Percentiles rank a stretch among this genome's conserved stretches.
Conservation (phyloP, 805 yeast genomes). For the Groenewaldozyma salmanticensis region DNA sequence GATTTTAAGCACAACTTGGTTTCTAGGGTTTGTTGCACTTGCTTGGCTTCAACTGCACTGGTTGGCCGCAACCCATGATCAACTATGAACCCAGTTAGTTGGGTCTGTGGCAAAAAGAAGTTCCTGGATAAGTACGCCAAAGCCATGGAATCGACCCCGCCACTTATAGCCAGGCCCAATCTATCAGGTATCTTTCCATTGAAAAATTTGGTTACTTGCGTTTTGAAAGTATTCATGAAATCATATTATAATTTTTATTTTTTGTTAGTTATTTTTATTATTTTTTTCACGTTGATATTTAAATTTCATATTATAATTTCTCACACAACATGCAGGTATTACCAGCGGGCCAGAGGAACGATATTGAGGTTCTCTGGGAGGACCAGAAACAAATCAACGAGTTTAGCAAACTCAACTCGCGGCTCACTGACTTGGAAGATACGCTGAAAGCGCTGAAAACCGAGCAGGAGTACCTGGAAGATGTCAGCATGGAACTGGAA, state of each 20-base stretch:
- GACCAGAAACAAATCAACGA: slow-evolving; percentile 87
- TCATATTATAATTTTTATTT: too few species aligned
- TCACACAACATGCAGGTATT: slow-evolving; percentile 9
- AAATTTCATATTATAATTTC: too few species aligned
- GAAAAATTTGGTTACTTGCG: too few species aligned
- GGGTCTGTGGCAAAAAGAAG: slow-evolving; percentile 18
- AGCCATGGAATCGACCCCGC: slow-evolving; percentile 78
- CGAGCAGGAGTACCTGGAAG: slow-evolving; percentile 84
- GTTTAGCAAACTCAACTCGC: slow-evolving; percentile 72
- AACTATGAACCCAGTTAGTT: slow-evolving; percentile 46
- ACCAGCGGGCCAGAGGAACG: slow-evolving; percentile 16
- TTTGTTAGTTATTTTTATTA: too few species aligned
- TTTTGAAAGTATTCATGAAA: too few species aligned
- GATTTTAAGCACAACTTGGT: slow-evolving; percentile 26
- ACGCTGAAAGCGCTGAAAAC: slow-evolving; percentile 41
- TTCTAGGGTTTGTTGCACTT: slow-evolving; percentile 23
- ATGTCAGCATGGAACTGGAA: slow-evolving; percentile 76
- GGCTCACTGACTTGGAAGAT: slow-evolving; percentile 48
- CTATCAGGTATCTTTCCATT: too few species aligned
- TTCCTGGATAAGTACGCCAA: slow-evolving; percentile 36
- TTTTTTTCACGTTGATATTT: too few species aligned
- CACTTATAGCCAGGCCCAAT: slow-evolving; percentile 56
- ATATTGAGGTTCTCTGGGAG: slow-evolving; percentile 56
- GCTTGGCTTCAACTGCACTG: slow-evolving; percentile 41
- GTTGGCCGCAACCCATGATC: slow-evolving; percentile 50